These are phyloP conservation scores for Melastoma malabathricum DNA, from an alignment of 345 rosid genomes.

Conservation along the genomic window DNA sequence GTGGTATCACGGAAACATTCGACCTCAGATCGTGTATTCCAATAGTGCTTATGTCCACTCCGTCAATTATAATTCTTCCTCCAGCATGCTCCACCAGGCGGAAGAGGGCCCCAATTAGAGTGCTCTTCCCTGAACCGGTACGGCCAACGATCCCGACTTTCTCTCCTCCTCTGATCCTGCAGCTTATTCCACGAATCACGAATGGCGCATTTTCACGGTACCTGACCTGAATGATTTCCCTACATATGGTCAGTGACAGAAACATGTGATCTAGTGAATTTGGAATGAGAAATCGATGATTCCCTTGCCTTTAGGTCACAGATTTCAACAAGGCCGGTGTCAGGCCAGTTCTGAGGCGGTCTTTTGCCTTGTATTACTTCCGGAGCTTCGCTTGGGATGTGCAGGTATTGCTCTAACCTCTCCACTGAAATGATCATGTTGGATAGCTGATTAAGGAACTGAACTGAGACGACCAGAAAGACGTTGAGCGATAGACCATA, in stretches of 20 bases:
- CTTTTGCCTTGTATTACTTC: constrained; percentile 29
- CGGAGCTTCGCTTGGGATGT: constrained; percentile 50
- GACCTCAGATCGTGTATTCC: constrained; percentile 57
- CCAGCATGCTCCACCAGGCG: constrained; percentile 46
- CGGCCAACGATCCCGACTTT: constrained; percentile 55
- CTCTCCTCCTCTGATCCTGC: constrained; percentile 39
- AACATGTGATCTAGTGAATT: no score
- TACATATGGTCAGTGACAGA: no score
- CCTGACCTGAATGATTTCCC: no score
- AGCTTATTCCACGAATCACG: constrained; percentile 46
- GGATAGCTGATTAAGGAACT: constrained; percentile 29
- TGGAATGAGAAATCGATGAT: no score
- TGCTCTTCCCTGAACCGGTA: constrained; percentile 56
- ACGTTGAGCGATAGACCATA: constrained; percentile 50
- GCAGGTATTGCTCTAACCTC: constrained; percentile 53
- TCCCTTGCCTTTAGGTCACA: constrained; percentile 40
- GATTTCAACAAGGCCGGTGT: constrained; percentile 34
- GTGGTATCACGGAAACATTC: constrained; percentile 44
- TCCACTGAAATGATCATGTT: constrained; percentile 44
- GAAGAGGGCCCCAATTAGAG: constrained; percentile 37
- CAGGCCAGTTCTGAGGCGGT: constrained; percentile 35
- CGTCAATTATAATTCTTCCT: constrained; percentile 42
- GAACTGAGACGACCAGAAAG: constrained; percentile 27
- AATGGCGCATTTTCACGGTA: constrained; percentile 37
- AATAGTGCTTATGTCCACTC: constrained; percentile 29